Percentiles rank a stretch among this genome's conserved stretches.
These are phyloP conservation scores for Annulohypoxylon truncatum DNA, from an alignment of 2,329 filamentous ascomycete species.

Conservation along the genomic window DNA sequence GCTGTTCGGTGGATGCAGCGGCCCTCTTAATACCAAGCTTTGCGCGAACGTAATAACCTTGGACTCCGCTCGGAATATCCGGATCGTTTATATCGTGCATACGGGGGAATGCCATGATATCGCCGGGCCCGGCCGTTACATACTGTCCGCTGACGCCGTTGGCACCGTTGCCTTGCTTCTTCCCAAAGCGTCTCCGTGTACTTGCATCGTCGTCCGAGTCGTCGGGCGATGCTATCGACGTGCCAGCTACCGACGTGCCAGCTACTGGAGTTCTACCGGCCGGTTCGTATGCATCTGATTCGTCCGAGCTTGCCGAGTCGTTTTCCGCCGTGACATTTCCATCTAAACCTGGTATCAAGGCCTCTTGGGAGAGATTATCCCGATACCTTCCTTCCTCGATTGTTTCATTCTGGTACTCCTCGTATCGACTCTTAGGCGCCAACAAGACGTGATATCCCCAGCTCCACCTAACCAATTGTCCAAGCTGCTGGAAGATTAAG, in stretches of 20 bases:
- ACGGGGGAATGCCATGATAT: slow-evolving; percentile 73
- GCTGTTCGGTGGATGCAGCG: slow-evolving; percentile 41
- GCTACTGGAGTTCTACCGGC: slow-evolving; percentile 67
- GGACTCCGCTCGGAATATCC: slow-evolving; percentile 55
- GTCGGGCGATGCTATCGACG: slow-evolving; percentile 62
- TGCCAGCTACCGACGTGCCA: slow-evolving; percentile 60
- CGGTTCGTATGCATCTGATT: slow-evolving; percentile 64
- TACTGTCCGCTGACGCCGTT: slow-evolving; percentile 43
- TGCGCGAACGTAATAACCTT: slow-evolving; percentile 55
- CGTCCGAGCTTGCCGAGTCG: slow-evolving; percentile 52
- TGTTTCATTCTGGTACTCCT: slow-evolving; percentile 68
- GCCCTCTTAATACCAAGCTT: slow-evolving; percentile 51
- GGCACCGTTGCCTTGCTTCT: slow-evolving; percentile 48
- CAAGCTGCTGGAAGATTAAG: slow-evolving; percentile 96
- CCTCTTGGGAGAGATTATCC: slow-evolving; percentile 58
- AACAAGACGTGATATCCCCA: slow-evolving; percentile 97
- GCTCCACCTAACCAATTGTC: slow-evolving; percentile 94
- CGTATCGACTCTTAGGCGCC: slow-evolving; percentile 82
- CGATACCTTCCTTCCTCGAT: slow-evolving; percentile 70
- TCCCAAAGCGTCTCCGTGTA: slow-evolving; percentile 44
- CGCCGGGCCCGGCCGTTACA: slow-evolving; percentile 58
- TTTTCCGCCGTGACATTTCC: slow-evolving; percentile 53
- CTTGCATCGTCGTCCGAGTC: slow-evolving; percentile 61
- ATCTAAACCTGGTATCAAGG: slow-evolving; percentile 60
- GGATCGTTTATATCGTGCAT: slow-evolving; percentile 59